Evolutionary conservation across 495 filamentous ascomycete species (phyloP).

Genomic region (Penicillium coffeae): DNA sequence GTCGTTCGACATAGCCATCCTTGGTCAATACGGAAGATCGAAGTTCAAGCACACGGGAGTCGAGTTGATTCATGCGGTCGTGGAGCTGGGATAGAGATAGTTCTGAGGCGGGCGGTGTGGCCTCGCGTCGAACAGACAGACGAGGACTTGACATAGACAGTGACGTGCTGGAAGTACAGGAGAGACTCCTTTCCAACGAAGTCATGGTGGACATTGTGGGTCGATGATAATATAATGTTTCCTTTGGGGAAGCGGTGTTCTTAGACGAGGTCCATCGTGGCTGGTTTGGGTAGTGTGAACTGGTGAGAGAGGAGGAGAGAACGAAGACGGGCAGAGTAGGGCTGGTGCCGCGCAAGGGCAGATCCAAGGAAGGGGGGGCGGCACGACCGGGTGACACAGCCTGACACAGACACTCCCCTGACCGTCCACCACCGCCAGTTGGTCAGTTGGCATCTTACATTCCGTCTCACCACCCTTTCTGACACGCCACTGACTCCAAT

Average conservation of each 20-base stretch:
- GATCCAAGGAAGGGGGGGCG: constrained; percentile 10
- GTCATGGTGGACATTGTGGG: constrained; percentile 30
- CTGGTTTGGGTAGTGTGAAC: background rate
- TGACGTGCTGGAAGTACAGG: constrained; percentile 37
- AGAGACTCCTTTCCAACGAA: constrained; percentile 40
- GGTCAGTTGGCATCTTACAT: constrained; percentile 1
- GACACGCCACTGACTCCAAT: background rate
- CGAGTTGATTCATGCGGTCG: constrained; percentile 38
- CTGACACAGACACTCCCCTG: background rate
- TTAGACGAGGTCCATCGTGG: constrained; percentile 8
- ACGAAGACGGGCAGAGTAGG: too few relatives aligned
- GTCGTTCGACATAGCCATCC: constrained; percentile 38
- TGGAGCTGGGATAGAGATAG: constrained; percentile 31
- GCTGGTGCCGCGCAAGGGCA: too few relatives aligned
- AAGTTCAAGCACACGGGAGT: constrained; percentile 37
- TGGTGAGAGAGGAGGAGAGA: constrained; percentile 5
- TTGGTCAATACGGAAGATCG: constrained; percentile 36
- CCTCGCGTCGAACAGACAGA: constrained; percentile 32
- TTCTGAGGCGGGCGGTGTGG: constrained; percentile 33
- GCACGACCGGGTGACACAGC: constrained; percentile 8
- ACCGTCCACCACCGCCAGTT: background rate
- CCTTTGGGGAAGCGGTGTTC: background rate
- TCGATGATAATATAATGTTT: background rate
- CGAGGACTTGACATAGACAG: constrained; percentile 39
- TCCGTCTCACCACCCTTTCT: background rate